A percentile compares a stretch with the other conserved stretches of the same genome.
These are phyloP conservation scores for Huntiella bhutanensis DNA, from an alignment of 2,329 filamentous ascomycete species.

Conservation along the genomic window DNA sequence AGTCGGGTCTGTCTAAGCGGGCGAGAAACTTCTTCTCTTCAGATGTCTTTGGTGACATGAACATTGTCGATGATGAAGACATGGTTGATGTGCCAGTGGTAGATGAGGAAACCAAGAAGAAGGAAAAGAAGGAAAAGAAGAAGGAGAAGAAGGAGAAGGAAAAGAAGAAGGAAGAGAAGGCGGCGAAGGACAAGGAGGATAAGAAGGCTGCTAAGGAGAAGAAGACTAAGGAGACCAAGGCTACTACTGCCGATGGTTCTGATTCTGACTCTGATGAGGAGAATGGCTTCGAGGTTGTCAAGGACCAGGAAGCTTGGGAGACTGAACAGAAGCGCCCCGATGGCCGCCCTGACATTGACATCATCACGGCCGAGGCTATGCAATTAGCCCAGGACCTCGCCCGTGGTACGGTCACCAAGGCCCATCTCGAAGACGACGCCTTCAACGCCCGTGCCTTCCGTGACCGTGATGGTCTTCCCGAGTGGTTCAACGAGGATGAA, in stretches of 20 bases:
- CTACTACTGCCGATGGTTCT: slow-evolving; percentile 11
- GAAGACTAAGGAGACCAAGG: not conserved
- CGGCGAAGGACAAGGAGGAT: slow-evolving; percentile 5
- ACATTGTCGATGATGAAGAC: slow-evolving; percentile 23
- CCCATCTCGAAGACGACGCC: slow-evolving; percentile 71
- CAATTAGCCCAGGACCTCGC: slow-evolving; percentile 84
- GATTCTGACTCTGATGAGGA: slow-evolving; percentile 13
- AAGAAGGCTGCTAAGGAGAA: slow-evolving; percentile 8
- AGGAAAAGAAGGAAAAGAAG: slow-evolving; percentile 18
- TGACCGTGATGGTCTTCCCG: slow-evolving; percentile 76
- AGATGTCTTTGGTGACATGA: slow-evolving; percentile 77
- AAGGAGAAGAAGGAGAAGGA: slow-evolving; percentile 16
- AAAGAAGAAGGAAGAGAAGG: slow-evolving; percentile 10
- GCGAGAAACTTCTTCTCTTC: slow-evolving; percentile 85
- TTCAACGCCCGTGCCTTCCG: slow-evolving; percentile 90
- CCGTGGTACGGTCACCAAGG: slow-evolving; percentile 59
- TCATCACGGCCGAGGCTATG: slow-evolving; percentile 99
- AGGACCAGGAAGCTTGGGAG: slow-evolving; percentile 44
- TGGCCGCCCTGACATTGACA: slow-evolving; percentile 69
- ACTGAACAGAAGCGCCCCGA: slow-evolving; percentile 43
- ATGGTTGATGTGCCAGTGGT: slow-evolving; percentile 15
- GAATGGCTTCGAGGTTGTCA: slow-evolving; percentile 42
- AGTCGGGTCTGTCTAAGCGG: slow-evolving; percentile 49
- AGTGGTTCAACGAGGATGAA: slow-evolving; percentile 97
- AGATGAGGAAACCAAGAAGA: slow-evolving; percentile 17